Base-by-base conservation (phyloP, 768 basidiomycete species). In the Tulasnella sp. region DNA sequence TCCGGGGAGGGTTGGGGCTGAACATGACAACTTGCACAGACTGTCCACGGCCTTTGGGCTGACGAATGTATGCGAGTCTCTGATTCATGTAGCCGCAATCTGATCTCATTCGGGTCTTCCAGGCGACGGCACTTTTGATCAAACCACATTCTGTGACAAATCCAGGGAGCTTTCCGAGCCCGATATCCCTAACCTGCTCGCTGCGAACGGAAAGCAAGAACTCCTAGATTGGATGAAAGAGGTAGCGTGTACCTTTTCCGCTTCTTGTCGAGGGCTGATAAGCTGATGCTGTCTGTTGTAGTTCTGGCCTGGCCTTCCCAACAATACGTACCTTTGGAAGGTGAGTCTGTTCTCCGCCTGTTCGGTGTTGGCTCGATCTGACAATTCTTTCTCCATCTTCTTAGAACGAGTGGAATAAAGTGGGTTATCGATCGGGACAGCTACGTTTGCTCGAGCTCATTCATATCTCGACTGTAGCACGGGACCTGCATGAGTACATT, bases 21-120 rank as follows among this genome's bases (percentile, higher is more conserved):
- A 75, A 7, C 40, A 46, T 16, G 37, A 35, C 16, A 29, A 16
- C 51, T 77, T 46, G 13, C 44, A 4, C 82, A 81, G 81, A 80
- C 79, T 13, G 70, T 79, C 32, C 26, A 77, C 89, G 91, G 91
- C 79, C 85, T 91, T 55, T 92, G 90, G 10, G 67, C 76, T 46
- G 69, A 77, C 26, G 13, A 79, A 6, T 44, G 42, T 74, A 35
- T 16, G 32, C 23, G 42, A 18, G 4, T 26, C 26, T 48, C 15
- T 32, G 5, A 16, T 15, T 5, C 23, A 26, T 40, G 32, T 55
- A 4, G 26, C 13, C 44, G 23, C 11, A 46, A 74, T 20, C 26
- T 46, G 35, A 15, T 20, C 42, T 46, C 9, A 55, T 44, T 39
- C 29, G 42, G 40, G 32, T 70, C 26, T 1, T 57, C 26, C 26